phyloP scores from a whole-genome alignment of 2,329 filamentous ascomycete genomes.

The Periconia sp. region DNA sequence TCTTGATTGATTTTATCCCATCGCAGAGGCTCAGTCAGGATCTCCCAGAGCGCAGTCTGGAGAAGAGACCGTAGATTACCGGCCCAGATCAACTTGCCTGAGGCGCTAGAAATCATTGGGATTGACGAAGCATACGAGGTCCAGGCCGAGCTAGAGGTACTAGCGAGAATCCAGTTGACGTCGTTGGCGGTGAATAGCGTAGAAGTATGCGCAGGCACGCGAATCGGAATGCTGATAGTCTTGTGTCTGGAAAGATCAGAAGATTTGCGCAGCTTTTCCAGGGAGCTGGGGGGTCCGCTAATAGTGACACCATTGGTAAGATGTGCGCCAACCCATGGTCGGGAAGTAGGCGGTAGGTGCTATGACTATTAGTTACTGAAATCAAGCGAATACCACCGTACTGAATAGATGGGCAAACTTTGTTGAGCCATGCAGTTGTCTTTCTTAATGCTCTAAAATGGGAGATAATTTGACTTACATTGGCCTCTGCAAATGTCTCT shows the following conservation, averaged over 20 bases:
- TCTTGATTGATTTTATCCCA: constrained; percentile 15
- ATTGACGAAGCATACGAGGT: constrained; percentile 49
- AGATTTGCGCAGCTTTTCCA: constrained; percentile 48
- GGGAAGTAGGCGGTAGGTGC: constrained; percentile 7
- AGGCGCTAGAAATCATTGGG: constrained; percentile 55
- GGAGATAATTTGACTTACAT: background rate
- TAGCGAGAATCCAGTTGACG: constrained; percentile 50
- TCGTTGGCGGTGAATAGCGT: constrained; percentile 54
- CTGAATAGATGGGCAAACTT: background rate
- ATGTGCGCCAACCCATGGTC: constrained; percentile 56
- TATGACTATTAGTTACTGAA: constrained; percentile 7
- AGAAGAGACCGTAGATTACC: constrained; percentile 10
- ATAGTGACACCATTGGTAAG: constrained; percentile 54
- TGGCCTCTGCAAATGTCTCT: background rate
- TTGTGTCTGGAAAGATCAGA: constrained; percentile 46
- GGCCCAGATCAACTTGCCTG: constrained; percentile 36
- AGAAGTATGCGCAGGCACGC: constrained; percentile 60
- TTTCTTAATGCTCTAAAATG: background rate
- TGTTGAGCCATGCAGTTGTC: background rate
- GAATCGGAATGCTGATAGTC: constrained; percentile 55
- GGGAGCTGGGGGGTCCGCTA: constrained; percentile 56
- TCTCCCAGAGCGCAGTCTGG: constrained; percentile 8
- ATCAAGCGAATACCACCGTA: no score
- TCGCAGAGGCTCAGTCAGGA: constrained; percentile 12
- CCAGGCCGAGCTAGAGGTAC: constrained; percentile 39